Evolutionary conservation across 352 stramenopile species (phyloP), one percentile per base, ranked within the genome.

Genomic region (Pythium plurisporium): DNA sequence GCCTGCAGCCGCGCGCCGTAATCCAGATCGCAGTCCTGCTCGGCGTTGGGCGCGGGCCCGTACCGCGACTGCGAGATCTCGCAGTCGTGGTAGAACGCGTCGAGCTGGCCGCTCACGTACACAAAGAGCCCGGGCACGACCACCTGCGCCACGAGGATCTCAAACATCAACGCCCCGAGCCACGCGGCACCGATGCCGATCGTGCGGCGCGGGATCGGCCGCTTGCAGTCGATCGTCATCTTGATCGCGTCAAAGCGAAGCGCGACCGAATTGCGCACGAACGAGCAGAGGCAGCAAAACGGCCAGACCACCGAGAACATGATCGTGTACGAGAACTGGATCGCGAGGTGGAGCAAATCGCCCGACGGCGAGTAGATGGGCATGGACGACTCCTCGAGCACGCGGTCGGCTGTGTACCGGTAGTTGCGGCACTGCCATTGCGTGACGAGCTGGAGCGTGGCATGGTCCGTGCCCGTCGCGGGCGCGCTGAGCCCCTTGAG

Each of bases 231-330:
- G 45, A 86, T 82, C 3, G 70, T 74, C 74, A 86, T 83, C 55
- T 75, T 74, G 64, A 86, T 82, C 12, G 70, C 70, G 59, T 86
- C 76, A 37, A 86, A 86, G 38, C 73, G 71, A 36, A 81, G 53
- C 27, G 76, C 72, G 15, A 86, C 64, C 1, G 55, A 53, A 59
- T 86, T 86, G 63, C 76, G 75, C 20, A 47, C 65, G 34, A 72
- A 82, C 25, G 72, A 67, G 49, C 76, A 86, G 15, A 83, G 51
- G 14, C 71, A 79, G 59, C 73, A 84, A 43, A 86, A 86, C 5
- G 76, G 73, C 76, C 73, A 84, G 15, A 86, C 72, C 27, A 86
- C 76, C 27, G 71, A 82, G 57, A 86, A 86, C 69, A 86, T 79
- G 55, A 76, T 82, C 19, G 76, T 79, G 69, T 86, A 84, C 53